phyloP scores from a whole-genome alignment of 345 rosid species.

The Salix udensis region DNA sequence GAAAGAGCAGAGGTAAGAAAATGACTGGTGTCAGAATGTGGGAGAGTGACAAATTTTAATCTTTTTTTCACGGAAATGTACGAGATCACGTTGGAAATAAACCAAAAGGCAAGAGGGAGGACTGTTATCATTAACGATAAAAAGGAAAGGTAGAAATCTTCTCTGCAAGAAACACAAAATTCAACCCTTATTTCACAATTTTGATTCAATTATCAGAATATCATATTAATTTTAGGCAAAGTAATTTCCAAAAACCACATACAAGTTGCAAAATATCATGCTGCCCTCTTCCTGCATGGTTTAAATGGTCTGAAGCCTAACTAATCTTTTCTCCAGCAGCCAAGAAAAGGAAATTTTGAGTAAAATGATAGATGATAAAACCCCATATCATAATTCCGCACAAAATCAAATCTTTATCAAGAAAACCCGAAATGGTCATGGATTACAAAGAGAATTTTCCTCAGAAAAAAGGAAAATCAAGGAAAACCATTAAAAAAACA shows the following conservation, averaged over 20 bases:
- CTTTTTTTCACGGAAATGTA: constrained; percentile 58
- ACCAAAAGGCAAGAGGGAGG: constrained; percentile 32
- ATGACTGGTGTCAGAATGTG: constrained; percentile 18
- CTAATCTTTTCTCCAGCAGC: neutral
- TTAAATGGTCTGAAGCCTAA: neutral
- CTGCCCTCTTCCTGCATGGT: constrained; percentile 20
- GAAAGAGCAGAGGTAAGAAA: neutral
- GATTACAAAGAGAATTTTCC: neutral
- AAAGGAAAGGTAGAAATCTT: constrained; percentile 29
- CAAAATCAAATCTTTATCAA: neutral
- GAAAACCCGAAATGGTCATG: neutral
- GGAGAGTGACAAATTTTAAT: constrained; percentile 36
- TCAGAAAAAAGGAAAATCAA: neutral
- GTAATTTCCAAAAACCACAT: neutral
- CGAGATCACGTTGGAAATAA: constrained; percentile 35
- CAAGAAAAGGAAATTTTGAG: neutral
- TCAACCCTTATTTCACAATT: neutral
- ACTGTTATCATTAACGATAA: constrained; percentile 37
- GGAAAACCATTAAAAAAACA: neutral
- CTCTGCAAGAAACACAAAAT: constrained; percentile 10
- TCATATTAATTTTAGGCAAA: neutral
- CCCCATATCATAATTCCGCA: constrained; percentile 17
- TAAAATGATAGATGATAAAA: neutral
- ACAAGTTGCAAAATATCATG: neutral
- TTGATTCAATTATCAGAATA: constrained; percentile 12